A percentile compares a stretch with the other conserved stretches of the same genome.
Evolutionary conservation across 2,329 filamentous ascomycete genomes (phyloP).

Genomic region (Blastomyces silverae): DNA sequence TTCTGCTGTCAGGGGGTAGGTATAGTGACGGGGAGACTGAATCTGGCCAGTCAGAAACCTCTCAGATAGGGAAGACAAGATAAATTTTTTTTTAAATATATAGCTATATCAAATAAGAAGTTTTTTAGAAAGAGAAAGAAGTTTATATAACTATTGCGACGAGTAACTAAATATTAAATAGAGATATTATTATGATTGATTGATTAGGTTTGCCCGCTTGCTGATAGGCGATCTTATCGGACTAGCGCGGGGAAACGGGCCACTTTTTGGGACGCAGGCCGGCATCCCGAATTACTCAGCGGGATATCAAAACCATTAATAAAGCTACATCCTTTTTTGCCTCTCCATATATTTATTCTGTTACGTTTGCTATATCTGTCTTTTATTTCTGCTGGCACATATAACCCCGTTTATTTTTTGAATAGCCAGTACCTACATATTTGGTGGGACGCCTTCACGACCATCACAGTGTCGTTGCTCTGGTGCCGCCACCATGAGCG

Average conservation of each 20-base stretch:
- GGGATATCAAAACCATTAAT: background rate
- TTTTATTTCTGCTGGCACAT: background rate
- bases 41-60: too few species aligned
- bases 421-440: background rate
- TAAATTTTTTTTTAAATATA: too few species aligned
- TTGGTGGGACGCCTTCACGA: background rate
- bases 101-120: too few species aligned
- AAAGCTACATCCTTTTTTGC: background rate
- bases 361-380: background rate
- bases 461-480: background rate
- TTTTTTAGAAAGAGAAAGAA: too few species aligned
- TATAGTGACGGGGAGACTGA: too few species aligned
- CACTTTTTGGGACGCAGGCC: background rate
- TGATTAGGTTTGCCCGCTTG: too few species aligned
- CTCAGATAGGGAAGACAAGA: too few species aligned
- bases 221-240: too few species aligned
- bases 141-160: too few species aligned
- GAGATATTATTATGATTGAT: too few species aligned
- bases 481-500: constrained; percentile 62
- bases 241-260: background rate
- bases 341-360: background rate
- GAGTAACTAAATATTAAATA: too few species aligned
- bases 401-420: background rate
- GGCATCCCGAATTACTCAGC: background rate
- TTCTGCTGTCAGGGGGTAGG: too few species aligned